A percentile compares a stretch with the other conserved stretches of the same genome.
Conservation (phyloP, 2,329 filamentous ascomycete species). For the Madurella fahalii region DNA sequence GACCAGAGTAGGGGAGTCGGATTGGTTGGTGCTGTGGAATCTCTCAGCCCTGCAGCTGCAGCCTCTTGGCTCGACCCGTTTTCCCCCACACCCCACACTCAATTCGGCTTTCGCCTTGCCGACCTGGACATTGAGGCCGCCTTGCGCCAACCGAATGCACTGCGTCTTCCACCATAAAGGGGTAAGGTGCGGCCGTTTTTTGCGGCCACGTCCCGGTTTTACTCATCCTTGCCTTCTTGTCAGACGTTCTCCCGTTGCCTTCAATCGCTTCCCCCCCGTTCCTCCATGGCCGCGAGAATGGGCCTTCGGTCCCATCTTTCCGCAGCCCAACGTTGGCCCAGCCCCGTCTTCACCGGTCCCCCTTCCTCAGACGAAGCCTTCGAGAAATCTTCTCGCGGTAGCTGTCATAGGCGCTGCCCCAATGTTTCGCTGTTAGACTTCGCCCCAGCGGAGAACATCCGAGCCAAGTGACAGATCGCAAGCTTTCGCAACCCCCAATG, state of each 20-base stretch:
- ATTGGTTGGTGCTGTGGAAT: slow-evolving; percentile 1
- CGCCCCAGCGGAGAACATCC: not conserved
- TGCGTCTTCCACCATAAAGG: not conserved
- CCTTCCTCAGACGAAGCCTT: not conserved
- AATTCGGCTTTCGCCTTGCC: not conserved
- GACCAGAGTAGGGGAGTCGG: not conserved
- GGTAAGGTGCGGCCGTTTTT: slow-evolving; percentile 12
- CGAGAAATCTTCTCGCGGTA: not conserved
- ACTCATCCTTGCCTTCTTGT: not conserved
- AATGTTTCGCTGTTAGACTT: not conserved
- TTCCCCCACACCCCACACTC: no score
- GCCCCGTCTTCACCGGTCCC: no score
- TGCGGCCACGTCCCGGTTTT: slow-evolving; percentile 1
- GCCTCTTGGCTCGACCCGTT: not conserved
- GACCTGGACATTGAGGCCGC: slow-evolving; percentile 6
- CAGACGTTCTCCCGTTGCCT: not conserved
- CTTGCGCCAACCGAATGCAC: not conserved
- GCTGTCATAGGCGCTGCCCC: not conserved
- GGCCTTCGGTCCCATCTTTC: not conserved
- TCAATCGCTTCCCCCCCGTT: no score
- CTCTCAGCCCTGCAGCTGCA: not conserved
- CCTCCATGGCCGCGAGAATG: slow-evolving; percentile 1
- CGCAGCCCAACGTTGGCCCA: not conserved
- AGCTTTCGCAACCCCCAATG: slow-evolving; percentile 4
- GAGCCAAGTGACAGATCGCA: slow-evolving; percentile 6